These are phyloP conservation scores for Penicillium janthinellum DNA, from an alignment of 2,329 filamentous ascomycete species.

Conservation along the genomic window DNA sequence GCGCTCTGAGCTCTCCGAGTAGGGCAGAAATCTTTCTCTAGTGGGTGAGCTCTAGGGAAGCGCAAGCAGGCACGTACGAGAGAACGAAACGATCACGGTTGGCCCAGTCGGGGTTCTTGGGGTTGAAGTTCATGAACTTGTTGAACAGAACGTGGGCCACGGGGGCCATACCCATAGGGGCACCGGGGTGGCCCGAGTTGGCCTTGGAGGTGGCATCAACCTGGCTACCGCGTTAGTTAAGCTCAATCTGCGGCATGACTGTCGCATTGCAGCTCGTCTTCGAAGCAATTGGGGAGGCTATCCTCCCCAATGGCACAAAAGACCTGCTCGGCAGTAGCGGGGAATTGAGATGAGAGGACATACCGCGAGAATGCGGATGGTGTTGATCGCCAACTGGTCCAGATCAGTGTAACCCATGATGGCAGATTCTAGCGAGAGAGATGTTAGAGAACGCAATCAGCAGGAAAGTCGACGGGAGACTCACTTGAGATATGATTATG, in stretches of 20 bases:
- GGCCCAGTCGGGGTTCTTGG: conserved; percentile 95
- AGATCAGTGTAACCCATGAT: conserved; percentile 85
- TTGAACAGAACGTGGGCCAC: conserved; percentile 96
- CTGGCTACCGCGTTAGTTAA: conserved; percentile 51
- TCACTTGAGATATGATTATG: conserved; percentile 22
- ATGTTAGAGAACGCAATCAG: conserved; percentile 13
- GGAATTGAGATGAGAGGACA: conserved; percentile 47
- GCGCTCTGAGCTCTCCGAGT: neutral
- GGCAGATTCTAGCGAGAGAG: conserved; percentile 37
- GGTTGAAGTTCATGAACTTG: conserved; percentile 99
- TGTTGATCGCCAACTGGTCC: conserved; percentile 94
- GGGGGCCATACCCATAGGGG: conserved; percentile 96
- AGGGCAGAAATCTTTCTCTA: neutral
- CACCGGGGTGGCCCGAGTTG: conserved; percentile 98
- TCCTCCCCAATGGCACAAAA: conserved; percentile 7
- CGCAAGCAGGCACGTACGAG: conserved; percentile 70
- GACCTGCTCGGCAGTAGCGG: conserved; percentile 4
- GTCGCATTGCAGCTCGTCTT: neutral
- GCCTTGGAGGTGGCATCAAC: conserved; percentile 95
- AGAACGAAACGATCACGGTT: conserved; percentile 99
- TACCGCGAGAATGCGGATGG: conserved; percentile 95
- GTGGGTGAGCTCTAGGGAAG: neutral
- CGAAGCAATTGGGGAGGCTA: neutral
- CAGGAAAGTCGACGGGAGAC: conserved; percentile 2
- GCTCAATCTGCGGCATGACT: neutral